Evolutionary conservation across 805 yeast genomes (phyloP).

Genomic region (Naumovozyma castellii): DNA sequence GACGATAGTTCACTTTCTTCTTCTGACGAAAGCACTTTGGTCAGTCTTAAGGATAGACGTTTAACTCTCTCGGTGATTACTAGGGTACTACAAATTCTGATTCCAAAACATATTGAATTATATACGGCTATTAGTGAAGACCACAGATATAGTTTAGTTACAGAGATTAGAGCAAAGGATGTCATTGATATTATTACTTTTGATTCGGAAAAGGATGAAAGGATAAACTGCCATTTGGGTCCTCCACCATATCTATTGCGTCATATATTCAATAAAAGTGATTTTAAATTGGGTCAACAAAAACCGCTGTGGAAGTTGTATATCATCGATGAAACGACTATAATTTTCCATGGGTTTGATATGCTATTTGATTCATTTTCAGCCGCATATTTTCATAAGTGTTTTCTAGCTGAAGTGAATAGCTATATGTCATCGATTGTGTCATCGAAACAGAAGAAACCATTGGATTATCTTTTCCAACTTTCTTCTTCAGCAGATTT

Average conservation of each 20-base stretch:
- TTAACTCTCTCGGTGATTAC: conserved; percentile 11
- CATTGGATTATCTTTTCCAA: conserved; percentile 5
- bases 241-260: conserved; percentile 24
- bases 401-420: conserved; percentile 15
- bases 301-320: conserved; percentile 23
- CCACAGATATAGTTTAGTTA: conserved; percentile 16
- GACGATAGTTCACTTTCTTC: conserved; percentile 9
- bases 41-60: conserved; percentile 14
- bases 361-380: conserved; percentile 25
- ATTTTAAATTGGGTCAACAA: conserved; percentile 14
- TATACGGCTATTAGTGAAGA: conserved; percentile 18
- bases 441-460: background rate
- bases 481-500: background rate
- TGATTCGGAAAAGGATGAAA: conserved; percentile 19
- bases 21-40: conserved; percentile 20
- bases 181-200: conserved; percentile 20
- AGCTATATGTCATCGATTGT: conserved; percentile 1
- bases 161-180: conserved; percentile 13
- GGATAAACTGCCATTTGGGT: conserved; percentile 20
- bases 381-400: conserved; percentile 23
- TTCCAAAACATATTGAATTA: conserved; percentile 18
- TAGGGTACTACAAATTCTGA: conserved; percentile 15
- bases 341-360: conserved; percentile 27
- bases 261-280: conserved; percentile 20
- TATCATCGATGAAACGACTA: conserved; percentile 19